Base-by-base conservation (phyloP, 768 basidiomycete genomes). In the Mrakia hoshinonis region DNA sequence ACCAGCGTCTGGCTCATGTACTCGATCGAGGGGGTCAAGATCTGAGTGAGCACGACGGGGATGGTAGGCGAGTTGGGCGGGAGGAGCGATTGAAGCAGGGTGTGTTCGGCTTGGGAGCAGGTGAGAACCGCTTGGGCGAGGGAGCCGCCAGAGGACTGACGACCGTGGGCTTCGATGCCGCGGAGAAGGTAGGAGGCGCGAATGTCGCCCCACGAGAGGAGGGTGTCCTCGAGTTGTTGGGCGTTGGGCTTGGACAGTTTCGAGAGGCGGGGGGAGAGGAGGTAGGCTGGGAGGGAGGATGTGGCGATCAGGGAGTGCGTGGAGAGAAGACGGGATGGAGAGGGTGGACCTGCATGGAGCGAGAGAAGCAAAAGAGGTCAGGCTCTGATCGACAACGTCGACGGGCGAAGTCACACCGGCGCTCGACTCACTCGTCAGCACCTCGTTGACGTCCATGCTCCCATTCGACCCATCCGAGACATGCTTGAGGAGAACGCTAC, bases 31-130 rank as follows among this genome's bases (percentile, higher is more conserved):
- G 70, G 70, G 15, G 63, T 22, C 20, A 71, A 54, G 39, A 71
- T 49, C 3, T 20, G 39, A 11, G 68, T 31, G 24, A 69, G 60
- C n/a, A 62, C 31, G 26, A 47, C 22, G n/a, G 52, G 13, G 51
- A 43, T 38, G 15, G 22, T n/a, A 22, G 67, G n/a, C 1, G 67
- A 54, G 5, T 9, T 4, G 18, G 29, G 4, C 2, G 70, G 70
- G 43, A 65, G 52, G 52, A 71, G 63, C 13, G 36, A 47, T 18
- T 47, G 55, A n/a, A 71, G 63, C 4, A 71, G 52, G 43, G n/a
- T 1, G 39, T 39, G 64, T 43, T 71, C 70, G n/a, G 52, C 36
- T 22, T 62, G 60, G 4, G n/a, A 58, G 18, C 13, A 24, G 58
- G 22, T 34, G 60, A 36, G 34, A 36, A 36, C 4, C 10, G 39